Percentiles rank a stretch among this genome's conserved stretches.
Conservation (phyloP, 2,329 filamentous ascomycete species). For the Aspergillus carbonarius region DNA sequence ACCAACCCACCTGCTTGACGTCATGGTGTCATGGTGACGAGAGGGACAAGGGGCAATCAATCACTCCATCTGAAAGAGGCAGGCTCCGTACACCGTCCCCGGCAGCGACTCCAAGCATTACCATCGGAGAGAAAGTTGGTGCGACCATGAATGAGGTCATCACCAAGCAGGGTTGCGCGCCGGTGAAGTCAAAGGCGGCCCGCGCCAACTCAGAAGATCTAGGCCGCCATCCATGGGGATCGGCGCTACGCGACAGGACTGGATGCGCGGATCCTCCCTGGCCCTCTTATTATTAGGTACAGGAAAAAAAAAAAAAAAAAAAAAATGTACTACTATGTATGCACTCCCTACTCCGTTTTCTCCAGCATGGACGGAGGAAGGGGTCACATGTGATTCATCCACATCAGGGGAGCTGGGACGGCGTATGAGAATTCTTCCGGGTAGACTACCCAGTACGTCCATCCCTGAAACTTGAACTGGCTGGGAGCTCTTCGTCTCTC, state of each 20-base stretch:
- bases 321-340: too few relatives aligned
- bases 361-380: neutral
- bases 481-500: too few relatives aligned
- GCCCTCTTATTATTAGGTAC: too few relatives aligned
- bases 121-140: neutral
- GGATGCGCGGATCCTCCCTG: neutral
- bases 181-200: neutral
- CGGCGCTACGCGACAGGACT: neutral
- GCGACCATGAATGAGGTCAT: conserved; percentile 2
- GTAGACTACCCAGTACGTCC: too few relatives aligned
- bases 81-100: too few relatives aligned
- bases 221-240: neutral
- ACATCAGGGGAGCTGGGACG: neutral
- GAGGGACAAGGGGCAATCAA: neutral
- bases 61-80: neutral
- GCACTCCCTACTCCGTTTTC: too few relatives aligned
- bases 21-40: conserved; percentile 8
- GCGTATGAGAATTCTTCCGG: too few relatives aligned
- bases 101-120: neutral
- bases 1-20: conserved; percentile 6
- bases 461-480: too few relatives aligned
- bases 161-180: neutral
- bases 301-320: too few relatives aligned
- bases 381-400: conserved; percentile 1
- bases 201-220: neutral